Evolutionary conservation across 495 filamentous ascomycete genomes (phyloP), one percentile per base, ranked within the genome.

Genomic region (Cryomyces minteri): DNA sequence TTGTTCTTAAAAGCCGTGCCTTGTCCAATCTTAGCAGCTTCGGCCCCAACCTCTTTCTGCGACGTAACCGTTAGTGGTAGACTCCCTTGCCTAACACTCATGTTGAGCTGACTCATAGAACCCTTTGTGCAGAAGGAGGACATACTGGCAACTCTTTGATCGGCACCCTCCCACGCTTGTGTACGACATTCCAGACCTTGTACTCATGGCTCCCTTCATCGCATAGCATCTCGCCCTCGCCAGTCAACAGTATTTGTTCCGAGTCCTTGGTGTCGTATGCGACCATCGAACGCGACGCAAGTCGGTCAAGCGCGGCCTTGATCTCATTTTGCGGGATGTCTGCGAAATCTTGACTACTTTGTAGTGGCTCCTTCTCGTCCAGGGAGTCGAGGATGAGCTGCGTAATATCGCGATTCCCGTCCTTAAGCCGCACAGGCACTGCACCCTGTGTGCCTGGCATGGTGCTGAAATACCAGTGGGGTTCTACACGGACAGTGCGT

Each of bases 1-100:
- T 84, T 87, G 57, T 82, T 79, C 70, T 87, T 94, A 67, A 96
- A 88, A 39, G 90, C 90, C 64, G 86, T 94, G 44, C 87, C 85
- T 59, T 88, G 84, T n/a, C 90, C 90, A 39, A 95, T 66, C 62
- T 87, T 93, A 46, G 82, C 79, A 41, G 78, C 75, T n/a, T 77
- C 80, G 63, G 83, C 81, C 52, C 85, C 84, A 40, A 92, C 84
- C 66, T 70, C 55, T 66, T 67, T 63, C 76, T 71, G 43, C 12
- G 39, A 38, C 34, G 34, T 38, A 14, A 38, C 12, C 34, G 12
- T 9, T 14, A 9, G 34, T 14, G 34, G 34, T 38, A 25, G 18
- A 25, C 18, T 25, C 18, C 18, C 18, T 25, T 25, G 18, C 18
- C 18, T 25, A 25, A 25, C 18, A 9, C 34, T 38, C 9, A 10